phyloP scores from a whole-genome alignment of 1,284 basidiomycete genomes.

The Fomes fomentarius region DNA sequence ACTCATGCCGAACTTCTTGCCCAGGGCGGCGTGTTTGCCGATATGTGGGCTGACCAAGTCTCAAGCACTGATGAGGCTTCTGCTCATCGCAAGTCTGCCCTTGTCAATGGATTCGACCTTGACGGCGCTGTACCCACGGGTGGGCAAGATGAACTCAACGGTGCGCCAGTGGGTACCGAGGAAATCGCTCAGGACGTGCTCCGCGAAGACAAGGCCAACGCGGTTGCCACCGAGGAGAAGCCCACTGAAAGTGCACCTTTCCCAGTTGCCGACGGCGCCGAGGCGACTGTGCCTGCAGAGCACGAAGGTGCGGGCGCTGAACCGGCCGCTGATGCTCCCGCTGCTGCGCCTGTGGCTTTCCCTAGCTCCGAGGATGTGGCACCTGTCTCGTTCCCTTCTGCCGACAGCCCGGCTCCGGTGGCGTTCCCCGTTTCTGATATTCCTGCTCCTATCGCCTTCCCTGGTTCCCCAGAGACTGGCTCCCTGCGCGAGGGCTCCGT shows the following conservation, averaged over 20 bases:
- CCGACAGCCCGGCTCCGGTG: conserved; percentile 27
- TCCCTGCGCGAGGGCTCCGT: conserved; percentile 33
- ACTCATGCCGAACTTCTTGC: conserved; percentile 74
- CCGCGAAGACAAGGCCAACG: conserved; percentile 16
- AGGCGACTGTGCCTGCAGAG: conserved; percentile 18
- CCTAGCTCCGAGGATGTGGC: conserved; percentile 36
- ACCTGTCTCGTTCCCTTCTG: conserved; percentile 25
- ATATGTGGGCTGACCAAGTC: conserved; percentile 83
- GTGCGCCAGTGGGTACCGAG: conserved; percentile 27
- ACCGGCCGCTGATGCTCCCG: conserved; percentile 3
- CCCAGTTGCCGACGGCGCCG: conserved; percentile 18
- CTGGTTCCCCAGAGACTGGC: conserved; percentile 35
- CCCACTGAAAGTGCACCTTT: conserved; percentile 12
- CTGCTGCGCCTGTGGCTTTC: conserved; percentile 29
- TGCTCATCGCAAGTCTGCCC: conserved; percentile 41
- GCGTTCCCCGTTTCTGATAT: conserved; percentile 32
- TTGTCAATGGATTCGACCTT: conserved; percentile 42
- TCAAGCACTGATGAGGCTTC: conserved; percentile 54
- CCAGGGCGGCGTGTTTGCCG: conserved; percentile 70
- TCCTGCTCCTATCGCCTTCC: conserved; percentile 40
- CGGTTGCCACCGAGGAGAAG: conserved; percentile 5
- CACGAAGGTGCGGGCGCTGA: conserved; percentile 13
- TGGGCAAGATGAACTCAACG: conserved; percentile 21
- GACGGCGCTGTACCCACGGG: conserved; percentile 27
- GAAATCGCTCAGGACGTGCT: conserved; percentile 25